A percentile compares a stretch with the other conserved stretches of the same genome.
Evolutionary conservation across 768 basidiomycete species (phyloP).

Genomic region (Tulasnella sp.): DNA sequence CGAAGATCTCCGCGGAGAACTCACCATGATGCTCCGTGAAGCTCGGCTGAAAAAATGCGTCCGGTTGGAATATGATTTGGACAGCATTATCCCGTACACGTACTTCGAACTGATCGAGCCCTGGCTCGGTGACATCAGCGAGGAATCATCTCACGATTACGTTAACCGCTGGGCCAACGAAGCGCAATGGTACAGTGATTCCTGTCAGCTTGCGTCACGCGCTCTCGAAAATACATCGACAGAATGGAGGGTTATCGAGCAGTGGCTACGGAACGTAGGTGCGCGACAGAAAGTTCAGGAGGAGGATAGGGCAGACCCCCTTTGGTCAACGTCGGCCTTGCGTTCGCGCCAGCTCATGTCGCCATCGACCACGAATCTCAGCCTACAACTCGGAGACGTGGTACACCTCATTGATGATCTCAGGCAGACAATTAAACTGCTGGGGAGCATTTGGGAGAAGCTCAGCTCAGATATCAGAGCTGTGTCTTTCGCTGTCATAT

Average conservation of each 20-base stretch:
- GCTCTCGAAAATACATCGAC: conserved; percentile 40
- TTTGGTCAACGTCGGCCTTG: not conserved
- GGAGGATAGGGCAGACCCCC: not conserved
- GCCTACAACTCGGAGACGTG: not conserved
- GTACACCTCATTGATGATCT: not conserved
- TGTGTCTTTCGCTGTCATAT: not conserved
- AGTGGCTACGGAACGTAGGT: not conserved
- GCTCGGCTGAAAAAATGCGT: not conserved
- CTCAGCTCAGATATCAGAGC: not conserved
- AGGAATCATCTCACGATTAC: not conserved
- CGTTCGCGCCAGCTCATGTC: not conserved
- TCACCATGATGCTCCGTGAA: not conserved
- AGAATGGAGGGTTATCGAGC: not conserved
- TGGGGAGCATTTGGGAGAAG: not conserved
- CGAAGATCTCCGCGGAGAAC: not conserved
- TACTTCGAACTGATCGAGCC: not conserved
- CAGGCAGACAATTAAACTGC: not conserved
- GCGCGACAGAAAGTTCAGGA: not conserved
- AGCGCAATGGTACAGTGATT: not conserved
- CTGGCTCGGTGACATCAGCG: not conserved
- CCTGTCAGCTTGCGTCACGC: not conserved
- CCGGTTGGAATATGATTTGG: not conserved
- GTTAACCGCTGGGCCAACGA: not conserved
- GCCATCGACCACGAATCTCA: not conserved
- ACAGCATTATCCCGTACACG: not conserved